Evolutionary conservation across 495 filamentous ascomycete genomes (phyloP), one percentile per base, ranked within the genome.

Genomic region (Lineolata rhizophorae): DNA sequence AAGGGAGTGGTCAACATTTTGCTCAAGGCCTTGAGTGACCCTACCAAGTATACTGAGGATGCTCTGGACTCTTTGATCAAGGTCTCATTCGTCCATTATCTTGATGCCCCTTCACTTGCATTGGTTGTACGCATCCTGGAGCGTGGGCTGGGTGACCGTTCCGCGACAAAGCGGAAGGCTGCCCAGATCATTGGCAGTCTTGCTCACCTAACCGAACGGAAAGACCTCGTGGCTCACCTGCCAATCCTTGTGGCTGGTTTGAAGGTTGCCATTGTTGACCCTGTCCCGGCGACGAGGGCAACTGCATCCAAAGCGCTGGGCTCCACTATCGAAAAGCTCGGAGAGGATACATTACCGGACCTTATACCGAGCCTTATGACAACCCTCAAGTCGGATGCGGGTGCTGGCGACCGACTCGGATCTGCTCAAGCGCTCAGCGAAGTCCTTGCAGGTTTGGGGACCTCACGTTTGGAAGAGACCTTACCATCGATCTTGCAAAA

Each of bases 351-450:
- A 31, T 59, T 97, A 30, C 87, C 87, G 18, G 90, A 97, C 49
- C 79, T 97, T 31, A 95, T 97, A 36, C 87, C 87, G 20, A 83
- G 82, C 42, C 75, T 97, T 37, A 97, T 95, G 87, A 61, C 78
- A 40, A 93, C 83, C 9, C 73, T 97, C 54, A 95, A 92, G 52
- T 92, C 87, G 11, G 87, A 97, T 41, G 85, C 83, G 18, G 83
- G 90, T 26, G 87, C 87, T 27, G 85, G 87, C 45, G 87, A 97
- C 55, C 62, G 90, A 48, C 60, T 97, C 37, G 87, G 87, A 44
- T 97, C 87, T 31, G 87, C 87, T 17, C 87, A 97, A 56, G 87
- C 87, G 27, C 79, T 97, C 44, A 81, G 78, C 42, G 87, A 97
- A 57, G 87, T 97, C 29, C 71, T 97, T 42, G 87, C 87, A 4